A percentile compares a stretch with the other conserved stretches of the same genome.
Conservation (phyloP, 2,329 filamentous ascomycete genomes). For the Fusarium liriodendri region DNA sequence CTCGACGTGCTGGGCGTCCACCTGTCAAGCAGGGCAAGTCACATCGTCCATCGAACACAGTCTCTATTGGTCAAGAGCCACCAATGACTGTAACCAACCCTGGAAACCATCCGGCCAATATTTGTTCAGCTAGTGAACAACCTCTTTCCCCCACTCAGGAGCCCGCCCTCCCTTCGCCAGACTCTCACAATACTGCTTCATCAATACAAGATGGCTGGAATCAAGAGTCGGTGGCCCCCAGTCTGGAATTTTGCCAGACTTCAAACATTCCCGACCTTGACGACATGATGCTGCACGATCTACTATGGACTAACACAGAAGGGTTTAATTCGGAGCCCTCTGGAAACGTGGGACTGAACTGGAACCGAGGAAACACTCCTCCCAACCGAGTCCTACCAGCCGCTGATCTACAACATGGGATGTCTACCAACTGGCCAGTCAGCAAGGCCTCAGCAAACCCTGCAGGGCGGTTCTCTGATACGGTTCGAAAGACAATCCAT, state of each 20-base stretch:
- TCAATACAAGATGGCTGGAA: conserved; percentile 1
- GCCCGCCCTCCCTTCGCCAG: neutral
- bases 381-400: neutral
- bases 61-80: neutral
- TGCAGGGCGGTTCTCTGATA: neutral
- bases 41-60: neutral
- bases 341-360: neutral
- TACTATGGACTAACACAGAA: conserved; percentile 4
- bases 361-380: neutral
- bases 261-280: neutral
- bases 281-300: conserved; percentile 3
- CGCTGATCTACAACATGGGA: conserved; percentile 1
- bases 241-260: neutral
- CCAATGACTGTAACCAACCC: neutral
- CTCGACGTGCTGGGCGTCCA: conserved; percentile 3
- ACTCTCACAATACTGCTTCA: neutral
- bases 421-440: neutral
- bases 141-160: neutral
- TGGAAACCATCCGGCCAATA: neutral
- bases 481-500: neutral
- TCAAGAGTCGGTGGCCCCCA: neutral
- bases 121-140: neutral
- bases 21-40: neutral
- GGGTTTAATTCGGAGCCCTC: neutral
- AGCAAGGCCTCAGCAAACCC: neutral